Percentiles rank a stretch among this genome's conserved stretches.
Conservation (phyloP, 805 yeast genomes). For the Wickerhamiella nectarea region DNA sequence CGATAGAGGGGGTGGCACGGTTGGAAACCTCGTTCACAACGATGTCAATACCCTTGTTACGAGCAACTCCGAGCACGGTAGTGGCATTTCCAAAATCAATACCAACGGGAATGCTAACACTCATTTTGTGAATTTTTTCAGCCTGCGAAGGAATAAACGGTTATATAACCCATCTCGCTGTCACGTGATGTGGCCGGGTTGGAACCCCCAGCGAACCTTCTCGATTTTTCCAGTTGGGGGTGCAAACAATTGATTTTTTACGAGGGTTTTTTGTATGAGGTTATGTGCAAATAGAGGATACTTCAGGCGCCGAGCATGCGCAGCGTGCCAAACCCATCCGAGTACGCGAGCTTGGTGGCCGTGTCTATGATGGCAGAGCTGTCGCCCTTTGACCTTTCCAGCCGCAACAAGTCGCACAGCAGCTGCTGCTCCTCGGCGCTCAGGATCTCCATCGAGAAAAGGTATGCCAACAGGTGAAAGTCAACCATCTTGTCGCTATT, state of each 20-base stretch:
- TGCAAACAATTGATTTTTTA: no score
- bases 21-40: conserved; percentile 97
- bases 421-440: conserved; percentile 39
- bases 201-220: conserved; percentile 5
- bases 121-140: conserved; percentile 13
- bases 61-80: conserved; percentile 85
- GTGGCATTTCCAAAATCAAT: conserved; percentile 93
- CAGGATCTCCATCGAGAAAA: conserved; percentile 44
- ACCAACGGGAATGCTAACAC: conserved; percentile 42
- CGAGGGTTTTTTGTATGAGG: no score
- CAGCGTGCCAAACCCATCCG: conserved; percentile 16
- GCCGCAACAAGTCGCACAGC: conserved; percentile 27
- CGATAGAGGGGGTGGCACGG: conserved; percentile 85
- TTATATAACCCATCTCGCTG: background rate
- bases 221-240: no score
- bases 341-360: conserved; percentile 14
- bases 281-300: background rate
- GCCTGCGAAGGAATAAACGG: background rate
- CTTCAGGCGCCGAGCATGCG: conserved; percentile 13
- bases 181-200: background rate
- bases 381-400: conserved; percentile 2
- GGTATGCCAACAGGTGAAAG: conserved; percentile 59
- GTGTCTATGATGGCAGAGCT: conserved; percentile 25
- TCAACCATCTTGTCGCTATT: conserved; percentile 33
- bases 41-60: conserved; percentile 96